A percentile compares a stretch with the other conserved stretches of the same genome.
Evolutionary conservation across 345 rosid species (phyloP).

Genomic region (Euphorbia peplus): DNA sequence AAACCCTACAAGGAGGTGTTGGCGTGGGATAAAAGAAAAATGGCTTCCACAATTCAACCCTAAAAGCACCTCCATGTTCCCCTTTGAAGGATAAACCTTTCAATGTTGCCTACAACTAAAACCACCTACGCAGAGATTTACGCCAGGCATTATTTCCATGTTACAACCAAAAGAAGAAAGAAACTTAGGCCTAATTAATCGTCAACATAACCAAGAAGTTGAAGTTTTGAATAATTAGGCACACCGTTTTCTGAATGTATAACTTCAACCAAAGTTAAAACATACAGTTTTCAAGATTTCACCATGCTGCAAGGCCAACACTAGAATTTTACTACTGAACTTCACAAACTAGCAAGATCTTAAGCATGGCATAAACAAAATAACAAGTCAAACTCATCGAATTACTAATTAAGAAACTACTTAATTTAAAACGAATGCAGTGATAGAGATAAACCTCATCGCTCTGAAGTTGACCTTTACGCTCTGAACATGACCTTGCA

Average conservation of each 20-base stretch:
- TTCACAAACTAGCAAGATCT: neutral
- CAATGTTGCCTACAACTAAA: neutral
- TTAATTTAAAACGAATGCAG: neutral
- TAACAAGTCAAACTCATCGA: neutral
- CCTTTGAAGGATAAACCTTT: neutral
- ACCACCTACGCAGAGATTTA: neutral
- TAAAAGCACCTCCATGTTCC: neutral
- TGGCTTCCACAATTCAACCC: neutral
- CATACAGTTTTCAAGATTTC: neutral
- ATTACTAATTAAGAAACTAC: constrained; percentile 9
- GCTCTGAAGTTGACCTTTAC: constrained; percentile 33
- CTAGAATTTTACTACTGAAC: neutral
- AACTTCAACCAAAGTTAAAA: neutral
- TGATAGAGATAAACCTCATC: constrained; percentile 43
- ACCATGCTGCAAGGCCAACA: neutral
- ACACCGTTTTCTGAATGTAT: neutral
- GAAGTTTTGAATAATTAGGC: neutral
- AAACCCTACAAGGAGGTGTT: neutral
- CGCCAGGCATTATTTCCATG: neutral
- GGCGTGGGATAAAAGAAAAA: neutral
- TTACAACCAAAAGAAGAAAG: neutral
- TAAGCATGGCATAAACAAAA: neutral
- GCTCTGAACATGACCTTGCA: constrained; percentile 34
- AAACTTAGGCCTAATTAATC: neutral
- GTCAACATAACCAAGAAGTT: neutral